Base-by-base conservation (phyloP, 2,329 filamentous ascomycete genomes). In the Fusarium sp. region DNA sequence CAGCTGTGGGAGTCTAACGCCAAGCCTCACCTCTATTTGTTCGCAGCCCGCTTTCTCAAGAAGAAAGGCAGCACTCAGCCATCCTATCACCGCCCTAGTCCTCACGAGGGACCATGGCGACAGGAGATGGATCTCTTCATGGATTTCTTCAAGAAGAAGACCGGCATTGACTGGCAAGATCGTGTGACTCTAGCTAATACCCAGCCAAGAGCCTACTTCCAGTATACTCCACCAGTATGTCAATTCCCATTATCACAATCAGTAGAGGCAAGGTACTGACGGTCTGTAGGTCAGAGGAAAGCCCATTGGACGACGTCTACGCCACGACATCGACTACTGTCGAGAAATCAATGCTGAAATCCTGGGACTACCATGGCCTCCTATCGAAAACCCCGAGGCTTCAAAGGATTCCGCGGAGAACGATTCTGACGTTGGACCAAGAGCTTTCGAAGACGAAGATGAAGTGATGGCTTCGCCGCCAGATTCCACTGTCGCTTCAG, bases 1-100 rank as follows among this genome's bases (percentile, higher is more conserved):
- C 67, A 93, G 90, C 83, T 94, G 53, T 92, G 89, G 80, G 88
- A 93, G 77, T 91, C 89, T 7, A 84, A 88, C 63, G 80, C 84
- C 13, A 79, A 80, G 16, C 90, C 90, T 0, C 82, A 81, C 62
- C 84, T 87, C 1, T 94, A 93, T 79, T 86, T 85, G 69, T 87
- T 88, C 47, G 86, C 86, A 10, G 84, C 83, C 48, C 87, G 87
- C 56, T 82, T 81, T 69, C 82, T 81, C 72, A 82, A 82, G 55
- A 81, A 79, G 57, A 82, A 78, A 9, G 77, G 78, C 9, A 79
- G 80, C 61, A 73, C 68, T 8, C 76, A 79, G 20, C 76, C 82
- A 9, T 77, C 71, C 5, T 80, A 80, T 37, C 72, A 82, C 61
- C 79, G 81, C 0, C 80, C 82, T 0, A 84, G 80, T 67, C 60